Conservation (phyloP, 2,329 filamentous ascomycete genomes). For the Lecanicillium sp. region DNA sequence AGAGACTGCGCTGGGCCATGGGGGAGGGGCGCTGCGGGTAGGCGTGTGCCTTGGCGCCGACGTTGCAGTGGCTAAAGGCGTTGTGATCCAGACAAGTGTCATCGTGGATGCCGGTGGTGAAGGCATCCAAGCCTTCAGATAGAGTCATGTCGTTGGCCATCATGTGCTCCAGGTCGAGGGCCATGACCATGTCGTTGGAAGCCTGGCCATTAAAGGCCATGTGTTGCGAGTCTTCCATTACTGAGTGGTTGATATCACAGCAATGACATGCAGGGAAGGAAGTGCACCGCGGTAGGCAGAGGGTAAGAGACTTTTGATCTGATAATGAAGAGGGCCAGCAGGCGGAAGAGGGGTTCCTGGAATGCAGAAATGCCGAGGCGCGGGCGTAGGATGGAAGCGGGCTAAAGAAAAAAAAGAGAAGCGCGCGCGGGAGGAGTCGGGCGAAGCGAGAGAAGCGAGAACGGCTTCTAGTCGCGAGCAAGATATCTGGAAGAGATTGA, state of each 20-base stretch:
- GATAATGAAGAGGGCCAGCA: too few relatives aligned
- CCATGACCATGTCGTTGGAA: slow-evolving; percentile 18
- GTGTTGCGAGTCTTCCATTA: slow-evolving; percentile 11
- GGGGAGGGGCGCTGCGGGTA: slow-evolving; percentile 4
- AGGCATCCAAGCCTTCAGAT: slow-evolving; percentile 17
- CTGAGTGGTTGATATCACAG: slow-evolving; percentile 13
- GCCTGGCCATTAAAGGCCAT: slow-evolving; percentile 14
- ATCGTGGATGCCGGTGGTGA: slow-evolving; percentile 21
- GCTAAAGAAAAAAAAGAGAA: too few relatives aligned
- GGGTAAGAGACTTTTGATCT: too few relatives aligned
- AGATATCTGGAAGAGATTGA: not conserved
- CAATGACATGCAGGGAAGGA: slow-evolving; percentile 13
- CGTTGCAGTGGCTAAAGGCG: slow-evolving; percentile 11
- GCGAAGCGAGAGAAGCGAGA: slow-evolving; percentile 1
- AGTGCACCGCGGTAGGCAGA: not conserved
- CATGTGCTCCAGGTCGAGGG: slow-evolving; percentile 18
- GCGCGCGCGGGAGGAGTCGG: not conserved
- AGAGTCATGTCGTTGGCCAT: slow-evolving; percentile 17
- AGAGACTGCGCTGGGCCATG: slow-evolving; percentile 10
- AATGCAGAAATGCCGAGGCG: too few relatives aligned
- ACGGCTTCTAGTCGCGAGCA: too few relatives aligned
- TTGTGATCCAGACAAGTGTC: slow-evolving; percentile 23
- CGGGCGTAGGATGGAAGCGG: too few relatives aligned
- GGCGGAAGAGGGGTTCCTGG: too few relatives aligned
- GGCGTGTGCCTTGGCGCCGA: slow-evolving; percentile 11